Percentiles rank a stretch among this genome's conserved stretches.
Conservation (phyloP, 2,329 filamentous ascomycete genomes). For the Paecilomyces sp. region DNA sequence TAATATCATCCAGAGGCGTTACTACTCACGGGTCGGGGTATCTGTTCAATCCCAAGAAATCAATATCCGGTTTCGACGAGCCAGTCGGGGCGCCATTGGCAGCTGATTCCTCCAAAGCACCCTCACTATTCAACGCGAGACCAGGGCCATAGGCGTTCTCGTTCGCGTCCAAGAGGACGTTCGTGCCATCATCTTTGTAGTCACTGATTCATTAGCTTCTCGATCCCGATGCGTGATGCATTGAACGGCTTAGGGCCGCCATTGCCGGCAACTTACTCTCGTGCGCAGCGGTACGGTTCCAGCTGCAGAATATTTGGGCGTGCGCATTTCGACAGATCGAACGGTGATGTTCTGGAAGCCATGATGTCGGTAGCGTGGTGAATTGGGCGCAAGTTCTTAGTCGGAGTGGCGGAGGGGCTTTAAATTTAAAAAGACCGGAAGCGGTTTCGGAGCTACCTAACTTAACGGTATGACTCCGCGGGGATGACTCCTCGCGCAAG, state of each 20-base stretch:
- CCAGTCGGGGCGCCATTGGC: slow-evolving; percentile 31
- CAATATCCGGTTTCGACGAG: slow-evolving; percentile 52
- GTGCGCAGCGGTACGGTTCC: slow-evolving; percentile 71
- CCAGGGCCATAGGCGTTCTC: slow-evolving; percentile 94
- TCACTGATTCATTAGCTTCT: slow-evolving; percentile 53
- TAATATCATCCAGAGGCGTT: not conserved
- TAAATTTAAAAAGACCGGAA: not conserved
- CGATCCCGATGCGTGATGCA: not conserved
- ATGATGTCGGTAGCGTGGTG: slow-evolving; percentile 19
- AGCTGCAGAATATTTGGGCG: slow-evolving; percentile 69
- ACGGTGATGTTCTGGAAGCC: slow-evolving; percentile 44
- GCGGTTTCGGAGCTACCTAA: not conserved
- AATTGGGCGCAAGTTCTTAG: slow-evolving; percentile 2
- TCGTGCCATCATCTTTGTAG: slow-evolving; percentile 97
- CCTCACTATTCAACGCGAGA: slow-evolving; percentile 47
- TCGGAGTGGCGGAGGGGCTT: slow-evolving; percentile 14
- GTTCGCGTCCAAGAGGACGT: slow-evolving; percentile 93
- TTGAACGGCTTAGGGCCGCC: not conserved
- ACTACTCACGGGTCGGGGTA: slow-evolving; percentile 73
- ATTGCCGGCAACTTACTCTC: slow-evolving; percentile 56
- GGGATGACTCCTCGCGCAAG: not conserved
- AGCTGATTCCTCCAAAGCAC: slow-evolving; percentile 40
- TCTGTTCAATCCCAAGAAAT: slow-evolving; percentile 77
- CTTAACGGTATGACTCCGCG: not conserved
- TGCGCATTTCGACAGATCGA: slow-evolving; percentile 67